Percentiles rank a stretch among this genome's conserved stretches.
Evolutionary conservation across 2,329 filamentous ascomycete species (phyloP).

Genomic region (Calonectria pteridis): DNA sequence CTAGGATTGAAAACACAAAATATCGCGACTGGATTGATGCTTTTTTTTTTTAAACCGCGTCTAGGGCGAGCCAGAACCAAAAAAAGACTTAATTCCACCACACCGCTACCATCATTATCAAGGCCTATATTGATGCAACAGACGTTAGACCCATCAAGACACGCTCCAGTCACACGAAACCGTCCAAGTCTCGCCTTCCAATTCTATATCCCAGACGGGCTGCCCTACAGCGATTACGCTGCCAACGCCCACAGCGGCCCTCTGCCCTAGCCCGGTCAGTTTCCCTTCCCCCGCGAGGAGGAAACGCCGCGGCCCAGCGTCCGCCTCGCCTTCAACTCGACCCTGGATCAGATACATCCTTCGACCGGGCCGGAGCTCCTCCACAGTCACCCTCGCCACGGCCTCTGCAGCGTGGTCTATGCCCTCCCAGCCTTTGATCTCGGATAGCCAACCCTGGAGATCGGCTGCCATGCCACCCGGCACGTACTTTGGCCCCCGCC

Average conservation of each 20-base stretch:
- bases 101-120: neutral
- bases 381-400: conserved; percentile 44
- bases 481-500: conserved; percentile 51
- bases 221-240: conserved; percentile 50
- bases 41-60: neutral
- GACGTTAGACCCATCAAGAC: conserved; percentile 21
- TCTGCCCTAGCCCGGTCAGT: conserved; percentile 51
- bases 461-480: conserved; percentile 54
- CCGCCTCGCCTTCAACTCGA: conserved; percentile 6
- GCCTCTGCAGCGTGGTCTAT: conserved; percentile 26
- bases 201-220: conserved; percentile 54
- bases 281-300: conserved; percentile 55
- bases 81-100: neutral
- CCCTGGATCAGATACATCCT: conserved; percentile 52
- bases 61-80: neutral
- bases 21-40: neutral
- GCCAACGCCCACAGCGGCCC: conserved; percentile 45
- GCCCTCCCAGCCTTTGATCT: conserved; percentile 52
- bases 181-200: conserved; percentile 51
- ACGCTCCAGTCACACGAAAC: conserved; percentile 56
- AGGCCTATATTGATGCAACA: neutral
- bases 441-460: conserved; percentile 57
- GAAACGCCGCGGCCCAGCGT: conserved; percentile 35
- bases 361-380: conserved; percentile 47
- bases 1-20: neutral